Conservation (phyloP, 805 yeast species). For the Maudiozyma bulderi region DNA sequence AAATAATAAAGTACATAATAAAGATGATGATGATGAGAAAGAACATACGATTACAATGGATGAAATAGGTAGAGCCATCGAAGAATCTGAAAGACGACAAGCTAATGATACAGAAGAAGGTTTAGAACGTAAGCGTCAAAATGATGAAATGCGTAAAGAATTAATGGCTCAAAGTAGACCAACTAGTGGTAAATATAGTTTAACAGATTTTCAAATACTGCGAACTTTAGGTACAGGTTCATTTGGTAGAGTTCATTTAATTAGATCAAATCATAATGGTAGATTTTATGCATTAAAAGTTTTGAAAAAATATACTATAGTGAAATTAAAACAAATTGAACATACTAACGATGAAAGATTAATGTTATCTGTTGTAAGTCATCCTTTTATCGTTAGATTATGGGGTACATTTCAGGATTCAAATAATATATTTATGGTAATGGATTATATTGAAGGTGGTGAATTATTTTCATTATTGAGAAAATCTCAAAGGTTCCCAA, state of each 20-base stretch:
- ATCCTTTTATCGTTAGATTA: constrained; percentile 83
- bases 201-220: constrained; percentile 70
- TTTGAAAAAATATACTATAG: constrained; percentile 77
- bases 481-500: constrained; percentile 86
- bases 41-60: neutral
- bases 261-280: constrained; percentile 77
- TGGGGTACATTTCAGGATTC: constrained; percentile 95
- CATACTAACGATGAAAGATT: constrained; percentile 91
- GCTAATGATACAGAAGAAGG: neutral
- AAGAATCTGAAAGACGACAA: neutral
- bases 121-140: neutral
- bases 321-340: constrained; percentile 86
- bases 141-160: neutral
- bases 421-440: constrained; percentile 74
- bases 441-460: constrained; percentile 95
- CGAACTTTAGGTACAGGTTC: constrained; percentile 91
- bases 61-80: neutral
- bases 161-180: constrained; percentile 3
- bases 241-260: constrained; percentile 86
- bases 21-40: neutral
- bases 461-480: constrained; percentile 77
- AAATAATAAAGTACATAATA: neutral
- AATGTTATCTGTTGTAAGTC: constrained; percentile 74
- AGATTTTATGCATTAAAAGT: constrained; percentile 86
- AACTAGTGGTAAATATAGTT: constrained; percentile 60